A percentile compares a stretch with the other conserved stretches of the same genome.
Conservation (phyloP, 2,329 filamentous ascomycete species). For the Monilinia fructicola region DNA sequence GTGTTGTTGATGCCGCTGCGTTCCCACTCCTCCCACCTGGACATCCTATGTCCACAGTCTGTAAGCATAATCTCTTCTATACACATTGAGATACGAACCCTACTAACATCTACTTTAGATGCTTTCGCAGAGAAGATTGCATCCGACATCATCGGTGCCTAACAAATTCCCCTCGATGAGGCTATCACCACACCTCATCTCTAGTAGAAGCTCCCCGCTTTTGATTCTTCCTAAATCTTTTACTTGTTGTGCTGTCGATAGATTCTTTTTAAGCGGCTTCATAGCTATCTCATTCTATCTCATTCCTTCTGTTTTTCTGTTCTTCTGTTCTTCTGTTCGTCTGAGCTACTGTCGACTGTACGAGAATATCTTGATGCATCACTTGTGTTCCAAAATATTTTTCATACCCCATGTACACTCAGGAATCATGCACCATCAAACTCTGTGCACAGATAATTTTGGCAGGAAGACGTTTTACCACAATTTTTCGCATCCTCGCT, state of each 20-base stretch:
- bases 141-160: conserved; percentile 19
- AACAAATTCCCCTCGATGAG: background rate
- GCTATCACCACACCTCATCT: background rate
- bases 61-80: conserved; percentile 32
- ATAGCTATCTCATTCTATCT: background rate
- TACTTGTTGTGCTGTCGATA: background rate
- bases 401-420: background rate
- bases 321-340: background rate
- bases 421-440: background rate
- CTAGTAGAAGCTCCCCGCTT: too few relatives aligned
- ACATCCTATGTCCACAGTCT: conserved; percentile 46
- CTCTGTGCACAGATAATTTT: background rate
- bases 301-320: background rate
- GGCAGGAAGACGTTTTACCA: background rate
- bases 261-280: background rate
- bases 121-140: conserved; percentile 48
- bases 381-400: conserved; percentile 10
- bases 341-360: background rate
- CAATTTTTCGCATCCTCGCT: conserved; percentile 15
- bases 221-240: too few relatives aligned
- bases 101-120: conserved; percentile 33
- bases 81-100: background rate
- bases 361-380: conserved; percentile 12
- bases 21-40: conserved; percentile 42
- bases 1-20: conserved; percentile 34